Evolutionary conservation across 192 early-diverging fungal species (phyloP), one percentile per base, ranked within the genome.

Genomic region (Spizellomyces punctatus): DNA sequence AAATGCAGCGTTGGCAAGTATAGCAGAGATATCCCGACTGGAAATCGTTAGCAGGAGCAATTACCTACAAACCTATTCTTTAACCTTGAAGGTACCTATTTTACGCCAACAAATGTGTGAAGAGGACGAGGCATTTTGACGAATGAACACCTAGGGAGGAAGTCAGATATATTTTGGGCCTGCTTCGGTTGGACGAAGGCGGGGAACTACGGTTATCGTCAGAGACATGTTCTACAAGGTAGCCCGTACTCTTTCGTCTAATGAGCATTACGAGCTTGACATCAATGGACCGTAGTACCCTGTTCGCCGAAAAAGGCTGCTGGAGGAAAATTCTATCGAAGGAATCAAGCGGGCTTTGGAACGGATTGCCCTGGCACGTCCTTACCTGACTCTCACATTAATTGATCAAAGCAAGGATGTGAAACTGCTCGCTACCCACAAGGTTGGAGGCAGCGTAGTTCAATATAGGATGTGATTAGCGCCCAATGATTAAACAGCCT

Each of bases 211-310:
- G 6, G 78, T 90, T 0, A 75, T 80, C 16, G 82, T 88, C n/a
- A 75, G 80, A 7, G 89, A 91, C 71, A 52, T 91, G 7, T 91
- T 91, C 54, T 89, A 86, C 72, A 90, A 85, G 66, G 90, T 91
- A 80, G 5, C n/a, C 21, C 14, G 8, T 56, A 10, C 10, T 21
- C 49, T 57, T 57, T 16, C 55, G 62, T 21, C 56, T 17, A 46
- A 55, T 21, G 44, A 41, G 17, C 41, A 8, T 36, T 21, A 67
- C 63, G 56, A 10, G 4, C 44, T 19, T 63, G 10, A 68, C 16
- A 17, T 36, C 27, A 36, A 36, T 10, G 56, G 14, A 5, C 55
- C 54, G 5, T 46, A 90, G 88, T 82, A 82, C 56, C 89, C 89
- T 14, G 86, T 90, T 43, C 71, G 89, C 12, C 83, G 84, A 55